phyloP scores from a whole-genome alignment of 2,329 filamentous ascomycete species.

The Nemania sp. region DNA sequence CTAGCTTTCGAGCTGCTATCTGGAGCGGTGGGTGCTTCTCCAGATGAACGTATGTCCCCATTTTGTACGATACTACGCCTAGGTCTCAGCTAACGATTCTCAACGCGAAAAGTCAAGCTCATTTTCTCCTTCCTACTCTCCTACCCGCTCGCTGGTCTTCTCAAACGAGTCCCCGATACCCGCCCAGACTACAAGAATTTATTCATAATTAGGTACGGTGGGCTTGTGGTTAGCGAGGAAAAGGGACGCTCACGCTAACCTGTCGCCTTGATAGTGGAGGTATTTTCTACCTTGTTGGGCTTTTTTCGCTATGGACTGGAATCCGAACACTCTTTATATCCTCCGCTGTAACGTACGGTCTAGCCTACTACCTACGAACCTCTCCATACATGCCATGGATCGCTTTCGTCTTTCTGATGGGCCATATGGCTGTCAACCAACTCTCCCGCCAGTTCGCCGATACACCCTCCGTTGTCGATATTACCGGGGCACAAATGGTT shows the following conservation, averaged over 20 bases:
- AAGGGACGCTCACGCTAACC: constrained; percentile 31
- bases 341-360: constrained; percentile 81
- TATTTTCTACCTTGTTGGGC: constrained; percentile 90
- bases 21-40: constrained; percentile 56
- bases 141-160: constrained; percentile 86
- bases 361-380: constrained; percentile 80
- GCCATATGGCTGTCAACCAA: constrained; percentile 92
- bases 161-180: constrained; percentile 90
- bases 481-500: constrained; percentile 98
- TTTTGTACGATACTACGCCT: background rate
- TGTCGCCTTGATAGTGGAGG: constrained; percentile 40
- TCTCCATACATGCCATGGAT: constrained; percentile 98
- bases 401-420: constrained; percentile 93
- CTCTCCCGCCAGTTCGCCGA: constrained; percentile 81
- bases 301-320: constrained; percentile 93
- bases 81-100: constrained; percentile 29
- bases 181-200: constrained; percentile 87
- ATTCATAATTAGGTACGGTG: constrained; percentile 79
- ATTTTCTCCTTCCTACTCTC: constrained; percentile 91
- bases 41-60: constrained; percentile 60
- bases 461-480: constrained; percentile 78
- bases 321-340: constrained; percentile 83
- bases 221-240: constrained; percentile 4
- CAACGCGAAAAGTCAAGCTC: constrained; percentile 85
- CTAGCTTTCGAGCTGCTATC: constrained; percentile 60